Evolutionary conservation across 306 rosid genomes (phyloP), one percentile per base, ranked within the genome.

Genomic region (Carpinus viminea): DNA sequence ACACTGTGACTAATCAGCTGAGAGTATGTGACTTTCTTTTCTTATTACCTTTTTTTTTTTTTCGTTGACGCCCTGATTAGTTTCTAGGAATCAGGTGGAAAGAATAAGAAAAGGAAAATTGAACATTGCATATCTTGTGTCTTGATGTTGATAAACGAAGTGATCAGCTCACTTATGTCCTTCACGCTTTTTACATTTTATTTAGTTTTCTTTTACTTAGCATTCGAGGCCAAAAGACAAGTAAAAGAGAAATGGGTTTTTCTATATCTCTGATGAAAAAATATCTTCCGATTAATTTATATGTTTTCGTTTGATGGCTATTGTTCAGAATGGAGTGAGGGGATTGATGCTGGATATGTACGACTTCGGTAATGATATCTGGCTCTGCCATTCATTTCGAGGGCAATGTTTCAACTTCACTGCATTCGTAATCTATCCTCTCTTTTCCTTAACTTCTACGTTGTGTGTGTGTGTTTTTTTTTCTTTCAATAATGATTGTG

Each of bases 311-410:
- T 41, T 78, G 50, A 34, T 87, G 45, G 52, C 10, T 76, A 21
- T 34, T 86, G 74, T 86, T 80, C 75, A 94, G 98, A 94, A 94
- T 86, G 98, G 98, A 78, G 98, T 91, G 78, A 86, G 98, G 79
- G 97, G 98, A 76, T 82, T 94, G 83, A 94, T 94, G 98, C 81
- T 94, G 90, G 98, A 94, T 86, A 91, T 94, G 98, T 94, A 94
- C 80, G 97, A 94, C 76, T 94, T 91, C 47, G 79, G 87, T 78
- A 86, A 91, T 50, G 97, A 94, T 86, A 87, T 94, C 85, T 94
- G 98, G 98, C 97, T 94, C 72, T 94, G 97, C 85, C 98, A 94
- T 89, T 92, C 98, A 28, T 92, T 94, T 76, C 82, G 61, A 64
- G 97, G 97, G 56, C 97, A 94, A 84, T 94, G 98, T 86, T 94